phyloP scores from a whole-genome alignment of 257 asterid genomes.

The Gentiana dahurica region DNA sequence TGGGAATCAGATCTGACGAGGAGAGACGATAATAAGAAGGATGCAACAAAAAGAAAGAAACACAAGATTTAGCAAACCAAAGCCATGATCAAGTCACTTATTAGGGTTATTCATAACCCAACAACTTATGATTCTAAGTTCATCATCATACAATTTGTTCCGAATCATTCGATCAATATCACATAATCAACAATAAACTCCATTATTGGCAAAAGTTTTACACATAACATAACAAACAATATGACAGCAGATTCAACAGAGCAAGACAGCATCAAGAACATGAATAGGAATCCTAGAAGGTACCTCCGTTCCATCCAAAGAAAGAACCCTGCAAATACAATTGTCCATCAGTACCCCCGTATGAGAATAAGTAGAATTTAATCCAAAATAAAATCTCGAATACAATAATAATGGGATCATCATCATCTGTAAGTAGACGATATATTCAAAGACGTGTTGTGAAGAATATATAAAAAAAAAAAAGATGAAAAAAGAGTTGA shows the following conservation, averaged over 20 bases:
- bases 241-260: not conserved
- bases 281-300: conserved; percentile 40
- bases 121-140: no score
- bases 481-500: conserved; percentile 7
- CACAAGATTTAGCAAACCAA: no score
- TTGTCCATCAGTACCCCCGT: not conserved
- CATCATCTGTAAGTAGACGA: not conserved
- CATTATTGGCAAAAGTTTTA: not conserved
- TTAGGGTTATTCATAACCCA: no score
- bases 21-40: no score
- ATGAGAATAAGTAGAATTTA: not conserved
- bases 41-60: no score
- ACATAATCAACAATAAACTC: not conserved
- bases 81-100: no score
- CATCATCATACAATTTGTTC: not conserved
- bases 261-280: not conserved
- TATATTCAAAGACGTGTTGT: not conserved
- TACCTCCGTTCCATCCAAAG: conserved; percentile 85
- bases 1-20: no score
- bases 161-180: not conserved
- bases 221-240: not conserved
- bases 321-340: conserved; percentile 54
- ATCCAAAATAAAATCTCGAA: not conserved
- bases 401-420: no score
- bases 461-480: conserved; percentile 6